These are phyloP conservation scores for Bondarzewia mesenterica DNA, from an alignment of 1,284 basidiomycete species.

Conservation along the genomic window DNA sequence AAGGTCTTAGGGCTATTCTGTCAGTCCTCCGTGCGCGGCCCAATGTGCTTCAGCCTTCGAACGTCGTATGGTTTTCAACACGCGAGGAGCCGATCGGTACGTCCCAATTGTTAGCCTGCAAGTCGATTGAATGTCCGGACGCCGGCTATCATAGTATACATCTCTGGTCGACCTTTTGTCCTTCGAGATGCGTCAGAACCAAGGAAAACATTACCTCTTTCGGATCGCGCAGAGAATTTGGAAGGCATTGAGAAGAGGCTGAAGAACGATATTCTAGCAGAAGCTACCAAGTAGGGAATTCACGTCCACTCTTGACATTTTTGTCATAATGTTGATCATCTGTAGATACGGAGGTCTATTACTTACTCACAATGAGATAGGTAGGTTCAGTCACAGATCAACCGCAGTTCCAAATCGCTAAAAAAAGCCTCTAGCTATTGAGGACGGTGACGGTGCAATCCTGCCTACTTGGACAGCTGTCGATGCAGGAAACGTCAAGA, in stretches of 20 bases:
- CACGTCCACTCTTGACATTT: neutral
- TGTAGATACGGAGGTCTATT: slow-evolving; percentile 82
- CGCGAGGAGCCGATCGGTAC: slow-evolving; percentile 76
- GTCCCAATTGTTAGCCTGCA: slow-evolving; percentile 1
- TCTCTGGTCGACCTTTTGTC: slow-evolving; percentile 93
- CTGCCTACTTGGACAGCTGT: slow-evolving; percentile 94
- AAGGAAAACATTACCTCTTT: slow-evolving; percentile 72
- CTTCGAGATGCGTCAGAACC: slow-evolving; percentile 89
- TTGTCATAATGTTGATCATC: no score
- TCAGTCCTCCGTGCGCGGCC: slow-evolving; percentile 81
- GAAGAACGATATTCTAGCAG: slow-evolving; percentile 90
- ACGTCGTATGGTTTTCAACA: slow-evolving; percentile 81
- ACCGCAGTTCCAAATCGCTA: neutral
- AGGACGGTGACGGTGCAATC: slow-evolving; percentile 73
- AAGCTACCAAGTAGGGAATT: slow-evolving; percentile 59
- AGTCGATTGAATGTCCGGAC: no score
- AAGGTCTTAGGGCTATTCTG: slow-evolving; percentile 88
- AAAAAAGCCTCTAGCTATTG: slow-evolving; percentile 41
- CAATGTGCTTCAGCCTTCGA: slow-evolving; percentile 48
- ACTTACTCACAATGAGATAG: slow-evolving; percentile 88
- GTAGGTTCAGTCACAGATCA: slow-evolving; percentile 26
- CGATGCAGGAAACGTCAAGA: slow-evolving; percentile 79
- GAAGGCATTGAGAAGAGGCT: slow-evolving; percentile 91
- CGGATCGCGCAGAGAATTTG: slow-evolving; percentile 89
- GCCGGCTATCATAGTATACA: no score